Conservation (phyloP, 352 stramenopile species). For the Phytophthora lateralis region DNA sequence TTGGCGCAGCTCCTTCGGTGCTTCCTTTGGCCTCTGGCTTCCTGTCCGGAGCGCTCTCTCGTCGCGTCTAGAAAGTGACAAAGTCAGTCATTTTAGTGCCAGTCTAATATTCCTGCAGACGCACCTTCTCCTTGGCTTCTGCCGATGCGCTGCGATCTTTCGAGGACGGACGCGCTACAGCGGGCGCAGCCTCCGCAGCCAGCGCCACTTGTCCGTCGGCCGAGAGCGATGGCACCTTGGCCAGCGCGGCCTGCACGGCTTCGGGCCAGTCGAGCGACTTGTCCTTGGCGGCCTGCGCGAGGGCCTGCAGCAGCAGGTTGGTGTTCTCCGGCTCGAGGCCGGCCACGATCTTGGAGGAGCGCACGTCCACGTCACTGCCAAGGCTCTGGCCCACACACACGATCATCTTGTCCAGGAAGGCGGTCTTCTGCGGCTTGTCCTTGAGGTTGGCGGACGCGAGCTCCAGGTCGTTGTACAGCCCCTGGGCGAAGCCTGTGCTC, state of each 20-base stretch:
- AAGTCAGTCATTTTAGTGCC: neutral
- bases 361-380: slow-evolving; percentile 73
- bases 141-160: slow-evolving; percentile 55
- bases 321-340: slow-evolving; percentile 87
- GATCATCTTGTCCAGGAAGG: slow-evolving; percentile 90
- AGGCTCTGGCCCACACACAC: slow-evolving; percentile 70
- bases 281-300: slow-evolving; percentile 66
- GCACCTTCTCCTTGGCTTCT: slow-evolving; percentile 61
- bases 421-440: slow-evolving; percentile 86
- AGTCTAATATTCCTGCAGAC: neutral
- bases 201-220: slow-evolving; percentile 47
- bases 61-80: slow-evolving; percentile 23
- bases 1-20: slow-evolving; percentile 22
- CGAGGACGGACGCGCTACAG: slow-evolving; percentile 37
- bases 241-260: slow-evolving; percentile 65
- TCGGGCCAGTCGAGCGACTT: slow-evolving; percentile 67
- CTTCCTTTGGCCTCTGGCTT: slow-evolving; percentile 34
- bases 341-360: slow-evolving; percentile 86
- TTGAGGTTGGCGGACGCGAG: slow-evolving; percentile 84
- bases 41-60: slow-evolving; percentile 29
- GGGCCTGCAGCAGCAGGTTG: slow-evolving; percentile 76
- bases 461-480: slow-evolving; percentile 84
- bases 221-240: slow-evolving; percentile 68
- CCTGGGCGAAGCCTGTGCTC: slow-evolving; percentile 87
- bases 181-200: slow-evolving; percentile 10